These are phyloP conservation scores for Coemansia sp. DNA, from an alignment of 192 early-diverging fungal species.

Conservation along the genomic window DNA sequence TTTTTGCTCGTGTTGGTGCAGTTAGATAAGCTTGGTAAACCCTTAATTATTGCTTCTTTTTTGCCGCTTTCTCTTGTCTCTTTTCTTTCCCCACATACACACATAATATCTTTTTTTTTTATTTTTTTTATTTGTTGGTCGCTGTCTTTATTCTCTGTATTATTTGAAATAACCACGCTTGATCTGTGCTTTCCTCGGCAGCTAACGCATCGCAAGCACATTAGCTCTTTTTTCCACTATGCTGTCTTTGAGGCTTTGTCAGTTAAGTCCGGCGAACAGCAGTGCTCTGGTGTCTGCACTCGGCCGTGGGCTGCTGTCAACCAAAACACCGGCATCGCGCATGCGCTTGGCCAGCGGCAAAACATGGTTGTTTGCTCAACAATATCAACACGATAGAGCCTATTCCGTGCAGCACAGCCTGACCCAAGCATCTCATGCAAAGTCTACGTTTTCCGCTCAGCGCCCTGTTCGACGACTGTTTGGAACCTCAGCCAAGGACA, in stretches of 20 bases:
- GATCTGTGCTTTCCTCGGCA: too few relatives aligned
- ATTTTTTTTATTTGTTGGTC: too few relatives aligned
- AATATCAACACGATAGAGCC: background rate
- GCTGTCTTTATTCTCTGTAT: too few relatives aligned
- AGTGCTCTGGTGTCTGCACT: background rate
- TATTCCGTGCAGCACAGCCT: background rate
- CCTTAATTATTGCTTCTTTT: too few relatives aligned
- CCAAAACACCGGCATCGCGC: background rate
- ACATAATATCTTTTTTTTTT: too few relatives aligned
- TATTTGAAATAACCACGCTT: too few relatives aligned
- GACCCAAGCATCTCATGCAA: background rate
- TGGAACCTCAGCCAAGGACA: background rate
- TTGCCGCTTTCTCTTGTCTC: too few relatives aligned
- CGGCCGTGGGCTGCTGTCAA: background rate
- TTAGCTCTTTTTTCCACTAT: background rate
- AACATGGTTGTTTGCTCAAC: background rate
- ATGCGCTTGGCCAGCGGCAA: background rate
- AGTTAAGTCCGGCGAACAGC: background rate
- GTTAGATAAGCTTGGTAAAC: too few relatives aligned
- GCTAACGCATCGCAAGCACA: too few relatives aligned
- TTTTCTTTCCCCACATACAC: too few relatives aligned
- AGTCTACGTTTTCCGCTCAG: background rate
- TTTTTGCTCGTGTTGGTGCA: too few relatives aligned
- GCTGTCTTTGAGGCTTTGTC: background rate
- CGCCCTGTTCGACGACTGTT: background rate